A percentile compares a stretch with the other conserved stretches of the same genome.
phyloP scores from a whole-genome alignment of 441 rosid species.

The Syzygium malaccense region DNA sequence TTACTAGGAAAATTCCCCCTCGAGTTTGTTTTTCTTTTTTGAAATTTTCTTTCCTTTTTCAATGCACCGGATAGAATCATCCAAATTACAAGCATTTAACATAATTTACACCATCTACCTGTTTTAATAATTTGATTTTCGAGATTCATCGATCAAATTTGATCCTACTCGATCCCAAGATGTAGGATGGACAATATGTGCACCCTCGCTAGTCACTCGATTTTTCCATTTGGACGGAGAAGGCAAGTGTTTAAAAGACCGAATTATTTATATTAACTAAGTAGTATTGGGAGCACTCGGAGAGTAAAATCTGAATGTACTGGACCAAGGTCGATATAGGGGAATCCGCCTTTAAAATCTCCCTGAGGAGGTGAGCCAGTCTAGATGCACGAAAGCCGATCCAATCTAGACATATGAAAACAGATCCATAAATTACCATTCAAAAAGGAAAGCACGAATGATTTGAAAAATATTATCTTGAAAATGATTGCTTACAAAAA shows the following conservation, averaged over 20 bases:
- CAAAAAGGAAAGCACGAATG: not conserved
- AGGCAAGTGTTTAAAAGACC: too few species aligned
- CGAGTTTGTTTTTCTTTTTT: rapidly evolving
- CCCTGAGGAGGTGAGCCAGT: rapidly evolving
- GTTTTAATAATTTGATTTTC: rapidly evolving
- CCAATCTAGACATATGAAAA: too few species aligned
- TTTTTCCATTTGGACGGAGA: too few species aligned
- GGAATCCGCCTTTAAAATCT: rapidly evolving
- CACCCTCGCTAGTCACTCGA: too few species aligned
- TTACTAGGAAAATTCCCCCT: not conserved
- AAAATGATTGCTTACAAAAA: too few species aligned
- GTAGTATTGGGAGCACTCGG: too few species aligned
- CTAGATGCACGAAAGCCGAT: not conserved
- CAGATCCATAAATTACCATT: too few species aligned
- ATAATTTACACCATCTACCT: not conserved
- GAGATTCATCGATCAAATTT: not conserved
- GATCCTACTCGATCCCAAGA: rapidly evolving
- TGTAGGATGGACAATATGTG: too few species aligned
- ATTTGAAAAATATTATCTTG: too few species aligned
- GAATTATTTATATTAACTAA: too few species aligned
- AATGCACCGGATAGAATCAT: rapidly evolving
- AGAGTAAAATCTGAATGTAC: not conserved
- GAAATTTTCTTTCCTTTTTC: not conserved
- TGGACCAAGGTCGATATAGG: not conserved
- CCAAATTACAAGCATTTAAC: not conserved